phyloP scores from a whole-genome alignment of 371 early-diverging fungal species.

The Mortierella sp. region DNA sequence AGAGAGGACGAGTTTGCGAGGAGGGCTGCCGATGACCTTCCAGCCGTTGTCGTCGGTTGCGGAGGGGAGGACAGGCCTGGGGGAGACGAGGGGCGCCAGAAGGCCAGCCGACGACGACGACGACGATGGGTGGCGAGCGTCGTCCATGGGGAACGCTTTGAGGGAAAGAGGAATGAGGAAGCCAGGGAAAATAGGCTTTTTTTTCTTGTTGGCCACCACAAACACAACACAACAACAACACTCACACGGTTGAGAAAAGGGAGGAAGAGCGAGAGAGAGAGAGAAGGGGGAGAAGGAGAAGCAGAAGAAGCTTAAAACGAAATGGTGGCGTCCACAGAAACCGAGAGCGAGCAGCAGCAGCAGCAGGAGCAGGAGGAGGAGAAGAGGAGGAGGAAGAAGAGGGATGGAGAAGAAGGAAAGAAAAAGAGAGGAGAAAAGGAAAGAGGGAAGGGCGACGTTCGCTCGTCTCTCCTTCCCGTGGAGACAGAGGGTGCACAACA shows the following conservation, averaged over 20 bases:
- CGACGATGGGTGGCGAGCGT: slow-evolving; percentile 11
- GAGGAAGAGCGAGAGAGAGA: slow-evolving; percentile 2
- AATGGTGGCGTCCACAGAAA: no score
- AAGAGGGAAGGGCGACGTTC: no score
- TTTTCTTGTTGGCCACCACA: no score
- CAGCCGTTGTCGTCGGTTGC: slow-evolving; percentile 16
- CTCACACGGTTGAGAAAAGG: background rate
- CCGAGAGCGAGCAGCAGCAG: no score
- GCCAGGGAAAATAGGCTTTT: background rate
- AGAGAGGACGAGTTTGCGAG: slow-evolving; percentile 18
- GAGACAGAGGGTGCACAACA: no score
- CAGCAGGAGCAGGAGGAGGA: slow-evolving; percentile 4
- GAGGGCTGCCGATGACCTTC: slow-evolving; percentile 50
- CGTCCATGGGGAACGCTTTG: slow-evolving; percentile 14
- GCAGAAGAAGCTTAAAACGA: no score
- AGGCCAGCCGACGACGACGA: no score
- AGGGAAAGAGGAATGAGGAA: background rate
- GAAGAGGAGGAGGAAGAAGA: background rate
- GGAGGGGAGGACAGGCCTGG: slow-evolving; percentile 22
- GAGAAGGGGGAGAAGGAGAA: no score
- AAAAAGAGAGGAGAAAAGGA: background rate
- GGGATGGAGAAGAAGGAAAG: background rate
- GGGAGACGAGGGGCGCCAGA: slow-evolving; percentile 25
- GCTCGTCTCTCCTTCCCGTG: no score
- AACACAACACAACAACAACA: background rate